phyloP scores from a whole-genome alignment of 495 filamentous ascomycete species.

The Physcia stellaris region DNA sequence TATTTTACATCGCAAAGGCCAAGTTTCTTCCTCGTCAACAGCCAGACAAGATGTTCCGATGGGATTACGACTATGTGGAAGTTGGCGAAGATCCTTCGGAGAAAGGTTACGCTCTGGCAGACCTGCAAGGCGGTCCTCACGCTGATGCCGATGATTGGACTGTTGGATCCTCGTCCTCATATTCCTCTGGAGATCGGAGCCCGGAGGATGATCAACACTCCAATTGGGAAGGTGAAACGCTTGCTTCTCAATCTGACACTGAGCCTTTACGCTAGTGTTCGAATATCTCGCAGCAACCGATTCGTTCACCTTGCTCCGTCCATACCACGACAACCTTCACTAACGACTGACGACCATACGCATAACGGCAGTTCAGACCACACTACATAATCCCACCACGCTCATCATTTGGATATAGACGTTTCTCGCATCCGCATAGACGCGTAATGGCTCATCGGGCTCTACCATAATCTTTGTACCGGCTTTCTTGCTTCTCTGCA shows the following conservation, averaged over 20 bases:
- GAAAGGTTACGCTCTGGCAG: constrained; percentile 42
- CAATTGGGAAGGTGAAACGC: constrained; percentile 46
- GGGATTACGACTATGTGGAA: constrained; percentile 94
- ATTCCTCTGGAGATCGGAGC: constrained; percentile 48
- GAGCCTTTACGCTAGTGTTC: constrained; percentile 28
- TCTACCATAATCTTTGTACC: too few relatives aligned
- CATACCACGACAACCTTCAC: too few relatives aligned
- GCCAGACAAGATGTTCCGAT: constrained; percentile 69
- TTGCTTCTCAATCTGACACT: constrained; percentile 39
- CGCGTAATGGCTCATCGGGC: too few relatives aligned
- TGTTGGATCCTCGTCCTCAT: constrained; percentile 55
- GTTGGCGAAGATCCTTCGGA: constrained; percentile 45
- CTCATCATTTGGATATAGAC: too few relatives aligned
- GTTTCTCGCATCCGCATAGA: too few relatives aligned
- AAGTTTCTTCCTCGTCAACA: constrained; percentile 73
- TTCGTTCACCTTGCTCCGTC: neutral
- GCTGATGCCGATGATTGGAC: constrained; percentile 61
- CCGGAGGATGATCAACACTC: constrained; percentile 47
- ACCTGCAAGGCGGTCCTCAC: constrained; percentile 39
- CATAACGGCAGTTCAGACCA: constrained; percentile 1
- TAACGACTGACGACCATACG: neutral
- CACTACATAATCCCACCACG: too few relatives aligned
- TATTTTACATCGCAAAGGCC: constrained; percentile 67
- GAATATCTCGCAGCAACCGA: too few relatives aligned
- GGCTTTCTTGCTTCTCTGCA: too few relatives aligned